Evolutionary conservation across 352 stramenopile species (phyloP), one percentile per base, ranked within the genome.

Genomic region (Globisporangium uncinulatum): DNA sequence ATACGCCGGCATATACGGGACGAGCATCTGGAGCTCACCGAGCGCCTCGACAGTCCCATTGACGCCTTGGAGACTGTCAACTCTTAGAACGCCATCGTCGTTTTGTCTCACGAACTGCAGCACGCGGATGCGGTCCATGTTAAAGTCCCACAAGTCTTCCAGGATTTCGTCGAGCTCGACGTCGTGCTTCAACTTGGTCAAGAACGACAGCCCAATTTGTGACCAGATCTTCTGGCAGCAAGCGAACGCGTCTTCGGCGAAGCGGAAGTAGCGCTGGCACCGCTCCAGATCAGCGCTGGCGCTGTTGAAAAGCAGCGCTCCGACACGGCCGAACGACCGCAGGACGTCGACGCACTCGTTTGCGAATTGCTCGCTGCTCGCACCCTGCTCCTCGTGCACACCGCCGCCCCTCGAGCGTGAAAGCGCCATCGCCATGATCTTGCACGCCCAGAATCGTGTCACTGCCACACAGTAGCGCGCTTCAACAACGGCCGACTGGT

Each of bases 91-190:
- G 20, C 62, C 59, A 29, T 50, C 45, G 31, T 49, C 54, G 8
- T 45, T 46, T 19, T 65, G 46, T 49, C 20, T 36, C 3, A 79
- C 29, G 19, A 87, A 44, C 6, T 64, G 69, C 14, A 87, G 54
- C n/a, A 83, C 70, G 20, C 74, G 79, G 41, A 91, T 70, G 7
- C 71, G 74, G 47, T 85, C 71, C n/a, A 82, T 66, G n/a, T 70
- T 81, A 46, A 88, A 87, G 48, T 90, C 79, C 83, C 83, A 93
- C 43, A 93, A 60, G 59, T 91, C 83, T 63, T 89, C 75, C 14
- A 93, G 51, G 49, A 91, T 69, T 21, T 90, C 76, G 43, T 91
- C 83, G 10, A 91, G 47, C 51, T 93, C 83, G 10, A 87, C 51
- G 7, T 67, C 71, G 39, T 73, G 56, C 51, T 89, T 93, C 41